These are phyloP conservation scores for Ilex aquifolium DNA, from an alignment of 257 asterid genomes.

Conservation along the genomic window DNA sequence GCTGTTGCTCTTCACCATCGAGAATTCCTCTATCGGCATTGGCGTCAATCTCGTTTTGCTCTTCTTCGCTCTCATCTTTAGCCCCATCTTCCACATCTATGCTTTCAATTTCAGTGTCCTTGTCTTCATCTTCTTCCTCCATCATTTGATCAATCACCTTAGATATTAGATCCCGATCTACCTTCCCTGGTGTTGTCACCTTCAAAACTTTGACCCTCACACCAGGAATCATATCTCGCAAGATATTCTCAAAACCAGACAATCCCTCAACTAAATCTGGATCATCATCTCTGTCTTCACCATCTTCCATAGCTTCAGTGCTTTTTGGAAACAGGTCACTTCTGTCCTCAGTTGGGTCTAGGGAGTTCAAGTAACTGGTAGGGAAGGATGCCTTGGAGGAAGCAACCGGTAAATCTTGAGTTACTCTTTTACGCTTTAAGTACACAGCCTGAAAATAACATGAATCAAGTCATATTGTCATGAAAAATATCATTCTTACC, in stretches of 20 bases:
- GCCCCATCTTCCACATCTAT: slow-evolving; percentile 35
- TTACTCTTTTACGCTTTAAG: slow-evolving; percentile 59
- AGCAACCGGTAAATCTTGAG: slow-evolving; percentile 43
- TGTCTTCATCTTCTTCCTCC: slow-evolving; percentile 68
- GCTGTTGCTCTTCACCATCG: slow-evolving; percentile 55
- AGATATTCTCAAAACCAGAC: slow-evolving; percentile 49
- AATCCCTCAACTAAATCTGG: slow-evolving; percentile 3
- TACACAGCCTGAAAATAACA: slow-evolving; percentile 67
- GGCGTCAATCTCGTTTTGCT: slow-evolving; percentile 32
- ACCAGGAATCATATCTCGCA: slow-evolving; percentile 91
- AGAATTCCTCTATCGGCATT: slow-evolving; percentile 42
- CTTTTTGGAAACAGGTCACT: slow-evolving; percentile 50
- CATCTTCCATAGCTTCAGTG: slow-evolving; percentile 57
- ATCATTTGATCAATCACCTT: slow-evolving; percentile 83
- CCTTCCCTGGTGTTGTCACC: slow-evolving; percentile 69
- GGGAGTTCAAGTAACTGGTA: slow-evolving; percentile 45
- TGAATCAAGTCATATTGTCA: slow-evolving; percentile 1
- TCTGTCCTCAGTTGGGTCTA: slow-evolving; percentile 48
- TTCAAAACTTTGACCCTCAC: slow-evolving; percentile 85
- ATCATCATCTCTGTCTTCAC: slow-evolving; percentile 71
- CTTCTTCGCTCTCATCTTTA: slow-evolving; percentile 43
- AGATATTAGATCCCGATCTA: slow-evolving; percentile 71
- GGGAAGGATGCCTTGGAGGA: slow-evolving; percentile 44
- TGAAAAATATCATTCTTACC: no score
- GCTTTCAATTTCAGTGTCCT: slow-evolving; percentile 39